phyloP scores from a whole-genome alignment of 306 rosid genomes.

The Dryas octopetala region DNA sequence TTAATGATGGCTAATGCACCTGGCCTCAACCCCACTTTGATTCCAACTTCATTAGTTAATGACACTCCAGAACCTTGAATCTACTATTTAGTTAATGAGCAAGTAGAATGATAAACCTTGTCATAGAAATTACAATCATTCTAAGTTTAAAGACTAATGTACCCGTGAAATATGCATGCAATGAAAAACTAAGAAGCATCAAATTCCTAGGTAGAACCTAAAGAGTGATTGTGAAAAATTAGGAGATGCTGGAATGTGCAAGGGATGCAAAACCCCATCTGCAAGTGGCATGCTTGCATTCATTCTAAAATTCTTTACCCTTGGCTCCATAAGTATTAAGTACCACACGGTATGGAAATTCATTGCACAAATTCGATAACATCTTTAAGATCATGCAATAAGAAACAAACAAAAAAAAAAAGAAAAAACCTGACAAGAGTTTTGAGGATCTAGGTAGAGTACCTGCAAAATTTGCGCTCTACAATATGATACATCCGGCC shows the following conservation, averaged over 20 bases:
- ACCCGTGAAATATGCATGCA: not conserved
- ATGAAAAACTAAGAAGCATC: not conserved
- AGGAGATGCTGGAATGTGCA: no score
- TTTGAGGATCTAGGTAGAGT: conserved; percentile 9
- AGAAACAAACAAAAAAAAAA: not conserved
- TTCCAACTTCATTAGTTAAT: not conserved
- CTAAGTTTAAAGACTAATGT: not conserved
- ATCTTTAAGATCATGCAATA: not conserved
- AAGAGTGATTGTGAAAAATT: not conserved
- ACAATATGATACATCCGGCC: conserved; percentile 92
- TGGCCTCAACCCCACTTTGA: not conserved
- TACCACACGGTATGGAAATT: not conserved
- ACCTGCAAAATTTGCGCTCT: conserved; percentile 95
- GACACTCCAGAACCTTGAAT: not conserved
- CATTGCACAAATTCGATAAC: not conserved
- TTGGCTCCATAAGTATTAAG: not conserved
- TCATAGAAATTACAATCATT: not conserved
- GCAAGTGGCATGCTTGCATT: not conserved
- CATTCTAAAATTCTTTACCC: not conserved
- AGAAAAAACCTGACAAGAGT: not conserved
- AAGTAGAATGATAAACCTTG: not conserved
- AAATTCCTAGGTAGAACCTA: conserved; percentile 9
- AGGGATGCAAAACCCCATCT: not conserved
- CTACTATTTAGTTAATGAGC: not conserved
- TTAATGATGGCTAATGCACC: not conserved